phyloP scores from a whole-genome alignment of 257 asterid genomes.

The Osmanthus fragrans region DNA sequence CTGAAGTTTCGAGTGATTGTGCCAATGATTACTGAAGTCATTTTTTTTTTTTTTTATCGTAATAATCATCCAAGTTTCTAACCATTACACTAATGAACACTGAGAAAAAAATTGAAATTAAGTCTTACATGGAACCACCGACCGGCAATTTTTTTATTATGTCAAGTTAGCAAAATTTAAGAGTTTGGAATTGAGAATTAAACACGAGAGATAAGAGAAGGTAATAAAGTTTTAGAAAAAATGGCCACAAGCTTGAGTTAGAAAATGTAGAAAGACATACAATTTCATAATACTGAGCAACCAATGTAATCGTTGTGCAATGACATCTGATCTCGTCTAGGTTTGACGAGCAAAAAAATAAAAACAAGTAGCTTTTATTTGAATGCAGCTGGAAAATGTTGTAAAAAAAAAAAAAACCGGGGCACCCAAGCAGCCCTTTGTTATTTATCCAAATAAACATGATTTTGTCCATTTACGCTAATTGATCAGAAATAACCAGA shows the following conservation, averaged over 20 bases:
- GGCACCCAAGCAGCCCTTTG: background rate
- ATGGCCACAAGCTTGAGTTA: background rate
- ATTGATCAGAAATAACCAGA: constrained; percentile 3
- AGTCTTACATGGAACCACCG: too few species aligned
- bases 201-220: too few species aligned
- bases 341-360: background rate
- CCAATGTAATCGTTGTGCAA: background rate
- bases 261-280: background rate
- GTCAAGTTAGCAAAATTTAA: too few species aligned
- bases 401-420: background rate
- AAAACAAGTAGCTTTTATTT: constrained; percentile 16
- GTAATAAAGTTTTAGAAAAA: too few species aligned
- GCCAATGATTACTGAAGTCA: too few species aligned
- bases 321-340: background rate
- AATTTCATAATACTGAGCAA: background rate
- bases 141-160: too few species aligned
- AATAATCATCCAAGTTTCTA: too few species aligned
- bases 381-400: background rate
- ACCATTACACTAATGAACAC: too few species aligned
- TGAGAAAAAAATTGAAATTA: too few species aligned
- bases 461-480: background rate
- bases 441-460: constrained; percentile 4
- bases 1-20: too few species aligned
- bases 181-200: too few species aligned
- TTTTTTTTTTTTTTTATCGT: too few species aligned